These are phyloP conservation scores for Bodo saltans DNA, from an alignment of 78 protist genomes.

Conservation along the genomic window DNA sequence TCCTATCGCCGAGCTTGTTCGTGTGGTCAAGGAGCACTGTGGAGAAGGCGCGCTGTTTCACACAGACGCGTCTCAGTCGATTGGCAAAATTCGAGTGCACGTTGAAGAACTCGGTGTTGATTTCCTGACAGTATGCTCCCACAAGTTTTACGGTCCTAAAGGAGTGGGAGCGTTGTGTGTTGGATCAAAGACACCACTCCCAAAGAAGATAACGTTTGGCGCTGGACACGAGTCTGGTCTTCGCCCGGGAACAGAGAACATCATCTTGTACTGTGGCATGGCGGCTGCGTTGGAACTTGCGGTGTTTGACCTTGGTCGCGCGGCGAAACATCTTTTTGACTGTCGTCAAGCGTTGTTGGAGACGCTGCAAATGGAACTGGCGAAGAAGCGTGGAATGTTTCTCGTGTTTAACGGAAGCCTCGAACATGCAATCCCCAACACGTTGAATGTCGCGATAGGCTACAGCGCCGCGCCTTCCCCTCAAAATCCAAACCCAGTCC, in stretches of 20 bases:
- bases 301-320: too few species aligned
- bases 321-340: too few species aligned
- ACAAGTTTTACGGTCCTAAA: conserved; percentile 52
- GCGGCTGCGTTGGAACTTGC: background rate
- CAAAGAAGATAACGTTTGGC: background rate
- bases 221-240: conserved; percentile 33
- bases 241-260: conserved; percentile 39
- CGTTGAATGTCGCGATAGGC: too few species aligned
- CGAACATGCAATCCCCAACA: too few species aligned
- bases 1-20: background rate
- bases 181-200: background rate
- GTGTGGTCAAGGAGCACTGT: background rate
- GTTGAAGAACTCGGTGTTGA: conserved; percentile 20
- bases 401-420: too few species aligned
- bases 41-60: conserved; percentile 3
- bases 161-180: conserved; percentile 49
- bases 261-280: background rate
- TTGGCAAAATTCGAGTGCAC: conserved; percentile 37
- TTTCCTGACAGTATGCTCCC: conserved; percentile 32
- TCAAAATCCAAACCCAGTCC: too few species aligned
- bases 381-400: too few species aligned
- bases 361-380: too few species aligned
- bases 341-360: too few species aligned
- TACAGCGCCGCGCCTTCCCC: too few species aligned
- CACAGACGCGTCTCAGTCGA: conserved; percentile 51